Percentiles rank a stretch among this genome's conserved stretches.
These are phyloP conservation scores for Domatiomyces catenatus DNA, from an alignment of 2,329 filamentous ascomycete genomes.

Conservation along the genomic window DNA sequence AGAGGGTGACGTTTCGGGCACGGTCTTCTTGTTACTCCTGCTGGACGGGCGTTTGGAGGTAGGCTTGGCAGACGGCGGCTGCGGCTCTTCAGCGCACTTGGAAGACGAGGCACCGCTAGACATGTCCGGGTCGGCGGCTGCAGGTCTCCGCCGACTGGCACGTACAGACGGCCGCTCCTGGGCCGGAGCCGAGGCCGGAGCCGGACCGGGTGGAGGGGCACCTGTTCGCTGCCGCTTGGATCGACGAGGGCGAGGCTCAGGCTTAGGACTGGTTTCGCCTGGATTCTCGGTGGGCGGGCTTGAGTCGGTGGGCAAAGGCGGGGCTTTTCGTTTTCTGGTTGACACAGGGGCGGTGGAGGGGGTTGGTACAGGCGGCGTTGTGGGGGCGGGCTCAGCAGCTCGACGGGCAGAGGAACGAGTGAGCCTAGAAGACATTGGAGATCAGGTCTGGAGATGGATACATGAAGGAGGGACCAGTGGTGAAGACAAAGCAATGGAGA, in stretches of 20 bases:
- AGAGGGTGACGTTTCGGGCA: constrained; percentile 22
- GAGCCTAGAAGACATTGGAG: constrained; percentile 87
- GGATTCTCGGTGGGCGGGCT: constrained; percentile 27
- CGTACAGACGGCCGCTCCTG: constrained; percentile 4
- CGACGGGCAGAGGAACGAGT: constrained; percentile 89
- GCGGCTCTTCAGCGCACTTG: constrained; percentile 48
- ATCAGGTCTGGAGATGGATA: constrained; percentile 1
- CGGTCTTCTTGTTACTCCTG: constrained; percentile 51
- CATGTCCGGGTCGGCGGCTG: constrained; percentile 21
- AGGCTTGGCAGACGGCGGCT: constrained; percentile 40
- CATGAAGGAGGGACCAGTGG: constrained; percentile 2
- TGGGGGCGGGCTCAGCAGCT: constrained; percentile 54
- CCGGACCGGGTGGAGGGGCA: constrained; percentile 35
- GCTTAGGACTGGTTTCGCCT: constrained; percentile 17
- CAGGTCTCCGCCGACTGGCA: constrained; percentile 7
- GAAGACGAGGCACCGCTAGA: constrained; percentile 35
- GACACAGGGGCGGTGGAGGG: constrained; percentile 31
- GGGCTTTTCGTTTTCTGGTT: constrained; percentile 57
- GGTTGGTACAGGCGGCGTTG: constrained; percentile 26
- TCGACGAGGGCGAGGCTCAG: constrained; percentile 34
- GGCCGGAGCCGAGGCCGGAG: constrained; percentile 18
- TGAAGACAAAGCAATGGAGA: neutral
- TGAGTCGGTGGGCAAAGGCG: constrained; percentile 35
- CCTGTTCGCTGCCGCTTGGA: constrained; percentile 52
- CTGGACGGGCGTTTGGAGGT: constrained; percentile 55